Base-by-base conservation (phyloP, 108 stramenopile species). In the Aurantiochytrium sp. region DNA sequence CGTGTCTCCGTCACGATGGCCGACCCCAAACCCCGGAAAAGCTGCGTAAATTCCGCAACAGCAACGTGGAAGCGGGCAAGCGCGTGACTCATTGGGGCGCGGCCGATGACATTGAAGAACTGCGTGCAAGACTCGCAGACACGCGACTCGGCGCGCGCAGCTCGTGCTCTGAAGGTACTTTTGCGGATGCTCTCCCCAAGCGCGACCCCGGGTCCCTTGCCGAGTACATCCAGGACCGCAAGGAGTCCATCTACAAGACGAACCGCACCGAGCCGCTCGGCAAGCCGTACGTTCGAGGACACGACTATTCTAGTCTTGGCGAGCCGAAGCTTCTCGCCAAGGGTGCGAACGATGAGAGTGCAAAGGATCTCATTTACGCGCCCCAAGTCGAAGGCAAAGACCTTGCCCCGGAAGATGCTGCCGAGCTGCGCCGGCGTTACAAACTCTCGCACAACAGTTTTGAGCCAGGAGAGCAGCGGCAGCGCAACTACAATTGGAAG, bases 401-500 rank as follows among this genome's bases (percentile, higher is more conserved):
- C 42, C 18, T 43, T 45, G 44, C 18, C 4, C 44, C 19, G 72
- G 60, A 72, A 60, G 87, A 89, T 47, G 87, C 87, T 88, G 49
- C 49, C 45, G 76, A 83, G 12, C 12, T 83, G 76, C 76, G 51
- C 6, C 76, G 76, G 3, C 19, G 51, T 1, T 93, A 93, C 91
- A 90, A 88, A 42, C 55, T 89, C 53, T 72, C 69, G 45, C 92
- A 94, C 88, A 58, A 72, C n/a, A 87, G 58, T 29, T 93, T 92
- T 88, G 89, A 58, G 55, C 95, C 95, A 8, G 94, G 95, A 4
- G 93, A 94, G 72, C 95, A 96, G 87, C 91, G 91, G 69, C 58
- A 88, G 35, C 90, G 95, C 14, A 91, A 92, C 87, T 96, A 96
- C 92, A 64, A 92, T 29, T 95, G 95, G 95, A 89, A 89, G 14